Conservation (phyloP, 2,329 filamentous ascomycete genomes). For the Tolypocladium capitatum region DNA sequence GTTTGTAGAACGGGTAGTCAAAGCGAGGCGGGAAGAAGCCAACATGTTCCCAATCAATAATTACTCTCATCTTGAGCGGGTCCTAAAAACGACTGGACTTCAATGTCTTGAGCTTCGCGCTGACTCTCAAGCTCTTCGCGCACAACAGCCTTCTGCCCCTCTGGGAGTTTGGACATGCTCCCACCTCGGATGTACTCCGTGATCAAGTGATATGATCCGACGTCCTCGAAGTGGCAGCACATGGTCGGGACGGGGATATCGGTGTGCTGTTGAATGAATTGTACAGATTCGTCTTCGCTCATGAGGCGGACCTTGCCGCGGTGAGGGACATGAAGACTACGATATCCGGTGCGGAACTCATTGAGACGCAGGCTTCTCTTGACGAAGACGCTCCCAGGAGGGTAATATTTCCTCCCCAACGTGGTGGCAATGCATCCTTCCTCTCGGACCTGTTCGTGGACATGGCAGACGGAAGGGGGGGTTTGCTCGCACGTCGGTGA, state of each 20-base stretch:
- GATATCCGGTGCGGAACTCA: conserved; percentile 15
- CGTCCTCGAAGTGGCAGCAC: conserved; percentile 7
- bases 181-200: conserved; percentile 8
- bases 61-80: conserved; percentile 18
- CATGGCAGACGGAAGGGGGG: too few relatives aligned
- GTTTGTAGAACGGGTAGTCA: conserved; percentile 8
- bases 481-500: too few relatives aligned
- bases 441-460: conserved; percentile 5
- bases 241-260: conserved; percentile 7
- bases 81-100: conserved; percentile 11
- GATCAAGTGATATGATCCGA: conserved; percentile 6
- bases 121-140: conserved; percentile 13
- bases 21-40: conserved; percentile 20
- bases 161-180: conserved; percentile 3
- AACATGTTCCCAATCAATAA: conserved; percentile 26
- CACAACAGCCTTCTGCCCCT: conserved; percentile 6
- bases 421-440: conserved; percentile 12
- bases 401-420: conserved; percentile 17
- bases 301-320: conserved; percentile 11
- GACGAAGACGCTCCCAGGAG: conserved; percentile 13
- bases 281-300: conserved; percentile 2
- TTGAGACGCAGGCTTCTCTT: conserved; percentile 16
- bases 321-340: conserved; percentile 15
- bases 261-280: conserved; percentile 2
- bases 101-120: conserved; percentile 13